Evolutionary conservation across 768 basidiomycete genomes (phyloP).

Genomic region (Russula dissimulans): DNA sequence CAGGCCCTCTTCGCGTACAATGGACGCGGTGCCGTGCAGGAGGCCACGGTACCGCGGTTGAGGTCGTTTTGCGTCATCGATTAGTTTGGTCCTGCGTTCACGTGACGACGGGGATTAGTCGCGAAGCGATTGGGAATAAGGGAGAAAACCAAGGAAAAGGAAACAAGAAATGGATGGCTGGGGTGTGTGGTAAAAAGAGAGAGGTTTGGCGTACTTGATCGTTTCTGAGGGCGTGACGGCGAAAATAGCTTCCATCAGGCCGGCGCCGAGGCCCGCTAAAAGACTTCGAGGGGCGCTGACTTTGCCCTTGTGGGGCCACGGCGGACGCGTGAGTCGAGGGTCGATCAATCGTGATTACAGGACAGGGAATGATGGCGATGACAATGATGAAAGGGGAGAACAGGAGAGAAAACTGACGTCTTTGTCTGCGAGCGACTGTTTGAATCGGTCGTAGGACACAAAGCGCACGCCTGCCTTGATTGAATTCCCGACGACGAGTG

Average conservation of each 20-base stretch:
- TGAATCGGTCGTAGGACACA: constrained; percentile 90
- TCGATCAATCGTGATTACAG: background rate
- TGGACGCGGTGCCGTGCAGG: constrained; percentile 71
- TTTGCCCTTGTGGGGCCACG: constrained; percentile 56
- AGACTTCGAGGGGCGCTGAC: constrained; percentile 80
- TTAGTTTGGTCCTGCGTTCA: constrained; percentile 77
- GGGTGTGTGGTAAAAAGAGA: background rate
- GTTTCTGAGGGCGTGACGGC: constrained; percentile 98
- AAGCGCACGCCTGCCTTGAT: constrained; percentile 95
- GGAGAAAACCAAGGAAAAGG: background rate
- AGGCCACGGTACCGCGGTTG: constrained; percentile 82
- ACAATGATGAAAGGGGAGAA: background rate
- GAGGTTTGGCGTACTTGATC: constrained; percentile 64
- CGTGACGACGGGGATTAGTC: background rate
- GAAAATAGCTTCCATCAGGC: constrained; percentile 84
- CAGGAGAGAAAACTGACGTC: constrained; percentile 40
- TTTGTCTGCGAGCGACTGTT: constrained; percentile 68
- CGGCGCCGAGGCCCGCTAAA: constrained; percentile 73
- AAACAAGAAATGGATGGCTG: background rate
- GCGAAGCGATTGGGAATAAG: background rate
- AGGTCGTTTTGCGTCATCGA: constrained; percentile 84
- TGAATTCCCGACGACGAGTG: constrained; percentile 85
- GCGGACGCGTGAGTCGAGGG: background rate
- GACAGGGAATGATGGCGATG: background rate
- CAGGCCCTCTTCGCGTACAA: constrained; percentile 80